Base-by-base conservation (phyloP, 305 asterid species). In the Fraxinus baroniana region DNA sequence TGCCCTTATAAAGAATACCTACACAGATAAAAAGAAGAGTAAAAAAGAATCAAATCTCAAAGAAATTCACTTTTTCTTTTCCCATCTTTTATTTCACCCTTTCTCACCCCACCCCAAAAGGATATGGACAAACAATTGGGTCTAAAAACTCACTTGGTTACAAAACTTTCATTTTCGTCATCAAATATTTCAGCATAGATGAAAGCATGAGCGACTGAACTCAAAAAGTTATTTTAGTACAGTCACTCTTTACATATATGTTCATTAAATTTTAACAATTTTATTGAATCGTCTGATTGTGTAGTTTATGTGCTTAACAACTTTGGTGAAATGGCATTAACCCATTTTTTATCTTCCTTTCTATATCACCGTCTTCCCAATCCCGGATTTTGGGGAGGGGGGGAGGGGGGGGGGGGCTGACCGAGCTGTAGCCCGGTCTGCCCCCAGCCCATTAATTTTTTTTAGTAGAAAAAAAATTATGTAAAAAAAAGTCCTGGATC, bases 1-100 rank as follows among this genome's bases (percentile, higher is more conserved):
- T 83, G 83, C 84, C 84, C 88, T 73, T 81, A 68, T 26, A 90
- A 86, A 89, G 85, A 84, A 80, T 79, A 83, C 88, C 7, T 8
- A 7, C 52, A 83, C 83, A 73, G 46, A 86, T 87, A 88, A 46
- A 89, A 82, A 87, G 87, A 89, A 84, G 89, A 85, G 90, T 83
- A 83, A 85, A 88, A 88, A 90, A 81, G 89, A 88, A 86, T 91
- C 89, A 87, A 82, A 78, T 83, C 92, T 81, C 85, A 83, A 87
- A 76, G 70, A 82, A 78, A 83, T 86, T 90, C 80, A 83, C 90
- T 93, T 90, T 87, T 84, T 82, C 84, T 81, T 68, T 85, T 85
- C 82, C 57, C 73, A 82, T 71, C 75, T 76, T 83, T 86, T 74
- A 62, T 84, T 76, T 76, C 52, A 33, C 57, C 80, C 81, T 82